These are phyloP conservation scores for Cercis canadensis DNA, from an alignment of 306 rosid species.

Conservation along the genomic window DNA sequence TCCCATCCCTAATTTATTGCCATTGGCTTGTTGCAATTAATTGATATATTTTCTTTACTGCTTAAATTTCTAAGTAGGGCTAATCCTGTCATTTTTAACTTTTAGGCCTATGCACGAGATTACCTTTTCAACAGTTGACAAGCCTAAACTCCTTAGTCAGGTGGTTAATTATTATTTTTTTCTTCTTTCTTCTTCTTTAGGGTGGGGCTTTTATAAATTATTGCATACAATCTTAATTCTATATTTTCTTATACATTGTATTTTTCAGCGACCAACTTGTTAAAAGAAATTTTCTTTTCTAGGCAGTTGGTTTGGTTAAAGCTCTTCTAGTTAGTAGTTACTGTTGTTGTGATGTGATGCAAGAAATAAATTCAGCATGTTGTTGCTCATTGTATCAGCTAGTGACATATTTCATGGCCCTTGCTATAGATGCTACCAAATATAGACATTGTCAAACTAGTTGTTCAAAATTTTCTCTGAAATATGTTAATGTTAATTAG, in stretches of 20 bases:
- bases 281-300: conserved; percentile 24
- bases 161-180: conserved; percentile 54
- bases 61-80: conserved; percentile 25
- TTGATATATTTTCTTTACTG: conserved; percentile 15
- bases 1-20: conserved; percentile 14
- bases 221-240: conserved; percentile 11
- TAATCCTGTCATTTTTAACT: conserved; percentile 38
- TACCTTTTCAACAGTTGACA: conserved; percentile 92
- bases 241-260: conserved; percentile 18
- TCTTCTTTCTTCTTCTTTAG: neutral
- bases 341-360: conserved; percentile 15
- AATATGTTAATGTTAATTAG: neutral
- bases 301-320: conserved; percentile 27
- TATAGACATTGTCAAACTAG: conserved; percentile 27
- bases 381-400: conserved; percentile 21
- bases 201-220: conserved; percentile 16
- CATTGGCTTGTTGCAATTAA: conserved; percentile 12
- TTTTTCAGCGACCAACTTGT: conserved; percentile 30
- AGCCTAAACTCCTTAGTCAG: conserved; percentile 98
- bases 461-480: conserved; percentile 10
- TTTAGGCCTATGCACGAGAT: conserved; percentile 97
- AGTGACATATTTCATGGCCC: conserved; percentile 24
- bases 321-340: conserved; percentile 29
- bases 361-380: conserved; percentile 28
- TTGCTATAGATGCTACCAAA: conserved; percentile 19